Conservation (phyloP, 2,329 filamentous ascomycete genomes). For the Cylindrodendrum hubeiense region DNA sequence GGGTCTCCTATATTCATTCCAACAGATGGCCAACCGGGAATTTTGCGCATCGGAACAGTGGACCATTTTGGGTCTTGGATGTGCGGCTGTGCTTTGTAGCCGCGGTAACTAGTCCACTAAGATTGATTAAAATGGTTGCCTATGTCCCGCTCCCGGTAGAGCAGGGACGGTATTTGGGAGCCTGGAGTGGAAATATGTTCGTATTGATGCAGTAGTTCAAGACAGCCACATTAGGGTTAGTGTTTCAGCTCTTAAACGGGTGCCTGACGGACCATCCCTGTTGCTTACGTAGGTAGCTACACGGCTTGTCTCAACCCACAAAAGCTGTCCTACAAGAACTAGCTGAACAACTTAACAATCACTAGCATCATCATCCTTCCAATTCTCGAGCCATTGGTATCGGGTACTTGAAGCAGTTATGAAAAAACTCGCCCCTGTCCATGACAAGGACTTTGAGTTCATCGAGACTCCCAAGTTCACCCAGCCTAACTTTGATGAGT, state of each 20-base stretch:
- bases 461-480: conserved; percentile 54
- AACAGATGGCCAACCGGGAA: too few species aligned
- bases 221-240: neutral
- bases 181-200: neutral
- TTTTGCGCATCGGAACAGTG: neutral
- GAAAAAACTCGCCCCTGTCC: conserved; percentile 48
- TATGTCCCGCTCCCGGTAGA: neutral
- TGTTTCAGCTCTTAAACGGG: neutral
- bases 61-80: neutral
- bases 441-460: conserved; percentile 55
- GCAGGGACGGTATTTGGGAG: neutral
- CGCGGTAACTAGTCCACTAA: too few species aligned
- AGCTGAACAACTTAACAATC: neutral
- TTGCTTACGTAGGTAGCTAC: neutral
- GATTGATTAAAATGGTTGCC: too few species aligned
- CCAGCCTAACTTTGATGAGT: conserved; percentile 71
- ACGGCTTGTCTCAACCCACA: conserved; percentile 12
- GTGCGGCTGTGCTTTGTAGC: too few species aligned
- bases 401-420: conserved; percentile 35
- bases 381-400: conserved; percentile 38
- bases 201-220: neutral
- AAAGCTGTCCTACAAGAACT: neutral
- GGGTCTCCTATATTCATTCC: too few species aligned
- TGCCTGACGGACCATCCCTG: neutral
- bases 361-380: neutral